Evolutionary conservation across 2,329 filamentous ascomycete genomes (phyloP), one percentile per base, ranked within the genome.

Genomic region (Cordyceps militaris): DNA sequence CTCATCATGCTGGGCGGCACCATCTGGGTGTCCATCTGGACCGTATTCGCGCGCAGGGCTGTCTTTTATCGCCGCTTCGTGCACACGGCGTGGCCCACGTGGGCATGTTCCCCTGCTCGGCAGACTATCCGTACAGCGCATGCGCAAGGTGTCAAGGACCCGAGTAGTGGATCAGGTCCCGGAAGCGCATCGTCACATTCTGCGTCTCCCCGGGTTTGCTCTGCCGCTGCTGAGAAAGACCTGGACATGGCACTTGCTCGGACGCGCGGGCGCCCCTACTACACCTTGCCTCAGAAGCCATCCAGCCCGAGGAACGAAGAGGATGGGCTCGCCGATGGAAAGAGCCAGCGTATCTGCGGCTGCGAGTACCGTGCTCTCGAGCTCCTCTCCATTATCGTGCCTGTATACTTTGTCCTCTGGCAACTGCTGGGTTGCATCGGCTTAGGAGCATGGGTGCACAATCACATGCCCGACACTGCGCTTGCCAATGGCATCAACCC

Each of bases 1-100:
- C 73, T 88, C 43, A 85, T 89, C 60, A 74, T 89, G 47, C 67
- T 87, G 7, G 87, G 87, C 1, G 84, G 84, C 56, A 76, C 81
- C 13, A 82, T 89, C n/a, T 83, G 85, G 66, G 83, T 89, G 2
- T 86, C 82, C 1, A 80, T 82, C 34, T 82, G 80, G 61, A 86
- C 87, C 3, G 79, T 89, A 3, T 70, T 79, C 48, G 77, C 84
- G 8, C 75, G 86, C 40, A 82, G 79, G 63, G 73, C 75, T 59
- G 82, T 81, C 11, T 89, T 89, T 62, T 80, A 87, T 67, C 75
- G 73, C 58, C 79, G 81, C 21, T 84, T 88, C 60, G 75, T 87
- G n/a, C n/a, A 10, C 38, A 57, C 77, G 79, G 48, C 70, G 9
- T 4, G 0, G 23, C 9, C n/a, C n/a, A n/a, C n/a, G n/a, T n/a